phyloP scores from a whole-genome alignment of 352 stramenopile genomes.

The Globisporangium iwayamae region DNA sequence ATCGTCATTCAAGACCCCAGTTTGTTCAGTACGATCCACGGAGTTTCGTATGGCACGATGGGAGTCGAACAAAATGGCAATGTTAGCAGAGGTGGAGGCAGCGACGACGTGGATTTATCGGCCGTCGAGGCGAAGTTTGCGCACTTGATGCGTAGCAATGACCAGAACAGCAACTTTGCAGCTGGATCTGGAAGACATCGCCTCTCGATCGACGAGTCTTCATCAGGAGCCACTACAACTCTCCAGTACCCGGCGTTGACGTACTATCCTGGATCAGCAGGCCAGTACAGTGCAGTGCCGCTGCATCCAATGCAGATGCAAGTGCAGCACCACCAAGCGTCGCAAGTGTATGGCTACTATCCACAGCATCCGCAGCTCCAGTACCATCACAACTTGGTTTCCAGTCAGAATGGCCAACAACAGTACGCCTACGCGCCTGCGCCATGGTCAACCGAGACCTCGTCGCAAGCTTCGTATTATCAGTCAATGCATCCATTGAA shows the following conservation, averaged over 20 bases:
- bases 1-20: slow-evolving; percentile 68
- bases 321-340: slow-evolving; percentile 11
- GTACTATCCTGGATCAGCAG: neutral
- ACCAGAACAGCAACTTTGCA: slow-evolving; percentile 21
- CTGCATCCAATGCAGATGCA: slow-evolving; percentile 3
- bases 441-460: neutral
- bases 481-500: neutral
- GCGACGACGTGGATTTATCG: slow-evolving; percentile 67
- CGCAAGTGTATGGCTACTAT: slow-evolving; percentile 25
- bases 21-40: slow-evolving; percentile 60
- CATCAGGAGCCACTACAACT: neutral
- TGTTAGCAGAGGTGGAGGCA: slow-evolving; percentile 20
- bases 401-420: slow-evolving; percentile 1
- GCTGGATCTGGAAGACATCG: neutral
- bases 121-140: slow-evolving; percentile 76
- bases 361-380: slow-evolving; percentile 23
- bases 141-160: slow-evolving; percentile 71
- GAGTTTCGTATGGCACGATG: slow-evolving; percentile 14
- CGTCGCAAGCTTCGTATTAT: slow-evolving; percentile 1
- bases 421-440: neutral
- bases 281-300: neutral
- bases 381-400: slow-evolving; percentile 9
- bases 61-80: neutral
- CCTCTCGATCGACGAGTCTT: neutral
- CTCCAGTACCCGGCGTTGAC: neutral